Evolutionary conservation across 768 basidiomycete genomes (phyloP), one percentile per base, ranked within the genome.

Genomic region (Phaffia tasmanica): DNA sequence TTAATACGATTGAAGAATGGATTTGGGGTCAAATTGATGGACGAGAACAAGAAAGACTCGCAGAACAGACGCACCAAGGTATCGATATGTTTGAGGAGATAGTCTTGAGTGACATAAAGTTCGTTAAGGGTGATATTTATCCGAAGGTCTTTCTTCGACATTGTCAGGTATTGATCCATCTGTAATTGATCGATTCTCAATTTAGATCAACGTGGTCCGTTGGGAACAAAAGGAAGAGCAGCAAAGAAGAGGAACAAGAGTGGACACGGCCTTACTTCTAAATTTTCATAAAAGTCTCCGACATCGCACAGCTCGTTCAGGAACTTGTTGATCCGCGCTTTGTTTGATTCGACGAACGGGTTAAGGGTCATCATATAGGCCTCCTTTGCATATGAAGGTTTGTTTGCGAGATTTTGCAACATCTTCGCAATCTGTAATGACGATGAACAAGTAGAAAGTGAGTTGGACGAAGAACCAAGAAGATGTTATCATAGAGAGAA

Each of bases 121-220:
- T 99, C 95, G 75, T 99, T 99, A 77, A 98, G 79, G 8, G 95
- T 98, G 75, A 99, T 99, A 77, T 92, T 89, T 78, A 99, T 98
- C 81, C 87, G 85, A 67, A 98, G 81, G 75, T 98, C 95, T 78
- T 98, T 98, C 83, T 99, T 99, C 67, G 93, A 97, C 65, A 99
- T 80, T 11, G 95, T 95, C 92, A 99, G 97, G 77, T 99, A 99
- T 81, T 98, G 95, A 78, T 99, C 95, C 86, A 98, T 94, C 94
- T 95, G 71, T 3, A 30, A 8, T 63, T 14, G 18, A 35, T 21
- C 21, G 23, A 4, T 35, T n/a, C 64, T 3, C 7, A n/a, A 58
- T 7, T 2, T 5, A 29, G 46, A 21, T 14, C 27, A 18, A 29
- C 6, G 21, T 29, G 63, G n/a, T 2, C 25, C n/a, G 49, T 46